Evolutionary conservation across 176 grass and related monocot species (phyloP).

Genomic region (Saccharum officinarum): DNA sequence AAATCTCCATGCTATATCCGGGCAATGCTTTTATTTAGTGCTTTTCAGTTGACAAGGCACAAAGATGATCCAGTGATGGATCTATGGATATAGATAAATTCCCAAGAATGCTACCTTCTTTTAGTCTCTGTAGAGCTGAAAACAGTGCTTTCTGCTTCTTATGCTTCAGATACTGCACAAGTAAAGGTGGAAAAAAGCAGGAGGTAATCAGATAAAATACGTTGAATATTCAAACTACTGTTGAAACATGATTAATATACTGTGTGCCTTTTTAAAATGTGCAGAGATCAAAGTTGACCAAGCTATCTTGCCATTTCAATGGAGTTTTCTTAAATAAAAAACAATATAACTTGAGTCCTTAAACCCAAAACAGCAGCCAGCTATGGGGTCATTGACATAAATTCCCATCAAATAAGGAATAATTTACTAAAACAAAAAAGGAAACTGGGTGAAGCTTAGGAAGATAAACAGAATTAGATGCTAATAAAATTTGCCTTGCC

Average conservation of each 20-base stretch:
- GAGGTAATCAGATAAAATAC: background rate
- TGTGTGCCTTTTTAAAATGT: slow-evolving; percentile 1
- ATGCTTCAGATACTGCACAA: slow-evolving; percentile 47
- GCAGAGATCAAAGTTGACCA: background rate
- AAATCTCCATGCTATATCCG: background rate
- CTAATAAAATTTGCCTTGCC: background rate
- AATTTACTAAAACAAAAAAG: slow-evolving; percentile 5
- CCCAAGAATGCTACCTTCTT: slow-evolving; percentile 58
- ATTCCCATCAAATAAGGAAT: background rate
- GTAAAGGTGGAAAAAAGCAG: slow-evolving; percentile 12
- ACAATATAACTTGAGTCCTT: background rate
- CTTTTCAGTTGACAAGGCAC: background rate
- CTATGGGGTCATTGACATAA: background rate
- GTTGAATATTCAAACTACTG: background rate
- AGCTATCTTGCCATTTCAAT: background rate
- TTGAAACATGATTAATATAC: slow-evolving; percentile 1
- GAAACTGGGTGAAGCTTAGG: background rate
- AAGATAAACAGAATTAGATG: background rate
- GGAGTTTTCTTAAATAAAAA: background rate
- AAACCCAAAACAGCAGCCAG: background rate
- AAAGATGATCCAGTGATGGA: background rate
- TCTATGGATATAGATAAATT: background rate
- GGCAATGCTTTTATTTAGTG: background rate
- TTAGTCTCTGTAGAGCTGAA: slow-evolving; percentile 71
- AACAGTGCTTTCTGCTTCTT: slow-evolving; percentile 52